phyloP scores from a whole-genome alignment of 306 rosid genomes.

The Casuarina cunninghamiana region DNA sequence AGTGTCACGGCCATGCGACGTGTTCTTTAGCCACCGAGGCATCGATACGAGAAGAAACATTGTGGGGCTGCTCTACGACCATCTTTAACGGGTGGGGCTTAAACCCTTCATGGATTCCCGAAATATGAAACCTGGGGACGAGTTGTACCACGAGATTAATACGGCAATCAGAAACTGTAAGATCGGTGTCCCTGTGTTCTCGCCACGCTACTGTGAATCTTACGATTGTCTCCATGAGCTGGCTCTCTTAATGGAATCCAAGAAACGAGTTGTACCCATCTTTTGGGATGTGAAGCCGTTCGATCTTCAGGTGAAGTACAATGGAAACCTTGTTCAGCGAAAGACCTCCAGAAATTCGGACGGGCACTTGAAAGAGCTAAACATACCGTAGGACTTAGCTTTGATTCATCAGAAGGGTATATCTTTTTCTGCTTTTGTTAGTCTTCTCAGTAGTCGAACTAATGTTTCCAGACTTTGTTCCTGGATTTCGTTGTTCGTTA shows the following conservation, averaged over 20 bases:
- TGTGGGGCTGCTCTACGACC: conserved; percentile 57
- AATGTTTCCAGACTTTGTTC: not conserved
- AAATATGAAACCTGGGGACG: conserved; percentile 44
- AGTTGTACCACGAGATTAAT: conserved; percentile 58
- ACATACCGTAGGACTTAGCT: conserved; percentile 72
- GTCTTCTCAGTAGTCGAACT: not conserved
- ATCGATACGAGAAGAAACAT: conserved; percentile 63
- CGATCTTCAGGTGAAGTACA: conserved; percentile 21
- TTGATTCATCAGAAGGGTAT: conserved; percentile 55
- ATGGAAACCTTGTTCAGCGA: conserved; percentile 28
- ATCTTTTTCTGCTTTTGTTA: not conserved
- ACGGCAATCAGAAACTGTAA: conserved; percentile 45
- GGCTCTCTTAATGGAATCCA: conserved; percentile 65
- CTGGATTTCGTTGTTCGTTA: not conserved
- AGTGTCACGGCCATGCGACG: conserved; percentile 38
- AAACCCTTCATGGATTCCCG: conserved; percentile 52
- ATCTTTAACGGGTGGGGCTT: conserved; percentile 37
- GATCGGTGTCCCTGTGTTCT: conserved; percentile 70
- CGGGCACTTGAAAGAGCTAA: conserved; percentile 78
- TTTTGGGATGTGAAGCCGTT: too few species aligned
- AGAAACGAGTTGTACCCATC: conserved; percentile 37
- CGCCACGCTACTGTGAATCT: conserved; percentile 69
- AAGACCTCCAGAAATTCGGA: conserved; percentile 46
- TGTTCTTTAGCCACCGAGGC: conserved; percentile 79
- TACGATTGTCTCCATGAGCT: conserved; percentile 76